phyloP scores from a whole-genome alignment of 73 alveolate species.

The Halteria grandinella region DNA sequence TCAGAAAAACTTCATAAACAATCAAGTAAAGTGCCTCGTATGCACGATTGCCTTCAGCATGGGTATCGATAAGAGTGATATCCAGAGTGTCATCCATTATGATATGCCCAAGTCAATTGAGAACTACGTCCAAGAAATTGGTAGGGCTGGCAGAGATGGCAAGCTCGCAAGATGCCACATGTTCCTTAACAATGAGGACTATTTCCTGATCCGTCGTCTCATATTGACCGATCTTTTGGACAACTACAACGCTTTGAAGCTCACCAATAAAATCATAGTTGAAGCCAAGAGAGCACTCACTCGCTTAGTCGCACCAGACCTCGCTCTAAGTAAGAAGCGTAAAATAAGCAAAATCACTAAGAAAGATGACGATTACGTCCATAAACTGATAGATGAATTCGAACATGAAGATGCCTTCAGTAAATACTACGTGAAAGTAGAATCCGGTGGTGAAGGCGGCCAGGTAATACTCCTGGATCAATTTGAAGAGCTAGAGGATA shows the following conservation, averaged over 20 bases:
- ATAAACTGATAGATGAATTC: constrained; percentile 22
- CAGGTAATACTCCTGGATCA: background rate
- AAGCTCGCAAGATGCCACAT: constrained; percentile 87
- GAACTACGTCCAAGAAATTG: constrained; percentile 96
- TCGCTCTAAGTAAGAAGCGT: constrained; percentile 5
- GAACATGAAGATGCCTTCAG: constrained; percentile 28
- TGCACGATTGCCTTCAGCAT: constrained; percentile 97
- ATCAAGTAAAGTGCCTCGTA: constrained; percentile 74
- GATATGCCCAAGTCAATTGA: constrained; percentile 96
- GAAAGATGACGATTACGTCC: constrained; percentile 39
- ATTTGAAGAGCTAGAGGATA: background rate
- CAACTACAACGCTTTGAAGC: constrained; percentile 28
- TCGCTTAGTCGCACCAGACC: background rate
- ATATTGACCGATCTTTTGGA: constrained; percentile 50
- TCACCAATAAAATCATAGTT: constrained; percentile 42
- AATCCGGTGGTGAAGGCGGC: background rate
- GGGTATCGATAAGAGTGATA: constrained; percentile 97
- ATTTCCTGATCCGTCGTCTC: constrained; percentile 52
- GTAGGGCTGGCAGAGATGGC: constrained; percentile 99
- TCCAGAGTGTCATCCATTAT: constrained; percentile 92
- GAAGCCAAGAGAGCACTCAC: constrained; percentile 7
- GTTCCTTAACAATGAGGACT: constrained; percentile 75
- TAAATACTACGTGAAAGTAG: background rate
- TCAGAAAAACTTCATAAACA: constrained; percentile 78
- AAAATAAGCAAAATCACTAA: constrained; percentile 16